Percentiles rank a stretch among this genome's conserved stretches.
These are phyloP conservation scores for Rossbeevera mucosa DNA, from an alignment of 768 basidiomycete genomes.

Conservation along the genomic window DNA sequence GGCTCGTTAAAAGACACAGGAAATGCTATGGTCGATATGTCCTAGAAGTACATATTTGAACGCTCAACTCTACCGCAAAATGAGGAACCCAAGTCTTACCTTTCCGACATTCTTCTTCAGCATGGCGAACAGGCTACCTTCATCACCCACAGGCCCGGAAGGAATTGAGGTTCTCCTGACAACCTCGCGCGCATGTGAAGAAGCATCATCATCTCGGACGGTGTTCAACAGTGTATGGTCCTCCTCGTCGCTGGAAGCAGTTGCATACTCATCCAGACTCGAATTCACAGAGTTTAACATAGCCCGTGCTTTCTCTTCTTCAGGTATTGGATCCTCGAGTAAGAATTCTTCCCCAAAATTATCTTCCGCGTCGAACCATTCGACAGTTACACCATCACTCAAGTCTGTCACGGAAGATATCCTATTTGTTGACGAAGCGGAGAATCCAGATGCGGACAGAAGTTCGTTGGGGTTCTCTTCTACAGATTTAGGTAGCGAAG, in stretches of 20 bases:
- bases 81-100: slow-evolving; percentile 35
- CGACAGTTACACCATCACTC: slow-evolving; percentile 45
- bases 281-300: slow-evolving; percentile 39
- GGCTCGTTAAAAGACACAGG: slow-evolving; percentile 93
- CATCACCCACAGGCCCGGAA: slow-evolving; percentile 58
- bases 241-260: slow-evolving; percentile 47
- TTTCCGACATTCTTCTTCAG: slow-evolving; percentile 89
- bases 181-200: slow-evolving; percentile 27
- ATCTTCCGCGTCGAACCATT: slow-evolving; percentile 79
- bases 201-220: slow-evolving; percentile 4
- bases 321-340: slow-evolving; percentile 42
- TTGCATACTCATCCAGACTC: slow-evolving; percentile 37
- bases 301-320: slow-evolving; percentile 37
- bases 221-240: slow-evolving; percentile 11
- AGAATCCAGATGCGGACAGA: slow-evolving; percentile 20
- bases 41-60: slow-evolving; percentile 39
- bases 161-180: slow-evolving; percentile 56
- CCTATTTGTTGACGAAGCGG: slow-evolving; percentile 35
- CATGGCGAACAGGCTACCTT: slow-evolving; percentile 78
- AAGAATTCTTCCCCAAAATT: slow-evolving; percentile 52
- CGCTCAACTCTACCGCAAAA: neutral
- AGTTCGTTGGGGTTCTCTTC: slow-evolving; percentile 44
- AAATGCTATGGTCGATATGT: slow-evolving; percentile 74
- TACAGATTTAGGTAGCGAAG: slow-evolving; percentile 40
- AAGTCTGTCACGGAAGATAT: slow-evolving; percentile 46